phyloP scores from a whole-genome alignment of 2,329 filamentous ascomycete species.

The Xylaria sp. region DNA sequence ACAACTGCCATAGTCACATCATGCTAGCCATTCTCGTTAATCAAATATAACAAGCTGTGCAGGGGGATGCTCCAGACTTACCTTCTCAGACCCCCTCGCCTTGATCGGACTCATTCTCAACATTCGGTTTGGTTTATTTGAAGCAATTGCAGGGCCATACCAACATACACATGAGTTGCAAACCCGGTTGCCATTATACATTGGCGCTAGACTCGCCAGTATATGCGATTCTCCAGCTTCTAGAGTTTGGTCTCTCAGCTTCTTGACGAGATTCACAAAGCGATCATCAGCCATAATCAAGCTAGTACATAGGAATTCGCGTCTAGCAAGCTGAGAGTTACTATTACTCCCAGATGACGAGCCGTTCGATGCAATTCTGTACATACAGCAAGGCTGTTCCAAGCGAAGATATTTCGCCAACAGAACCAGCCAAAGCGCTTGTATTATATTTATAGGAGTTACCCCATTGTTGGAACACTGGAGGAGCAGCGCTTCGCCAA shows the following conservation, averaged over 20 bases:
- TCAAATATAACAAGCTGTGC: neutral
- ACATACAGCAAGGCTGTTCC: slow-evolving; percentile 16
- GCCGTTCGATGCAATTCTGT: neutral
- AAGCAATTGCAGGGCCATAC: too few species aligned
- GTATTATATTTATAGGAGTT: neutral
- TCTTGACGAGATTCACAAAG: neutral
- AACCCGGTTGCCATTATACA: neutral
- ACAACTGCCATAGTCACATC: neutral
- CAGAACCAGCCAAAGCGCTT: slow-evolving; percentile 9
- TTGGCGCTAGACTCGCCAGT: neutral
- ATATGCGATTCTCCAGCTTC: neutral
- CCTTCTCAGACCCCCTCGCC: neutral
- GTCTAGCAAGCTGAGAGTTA: neutral
- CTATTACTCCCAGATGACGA: neutral
- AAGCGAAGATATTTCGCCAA: slow-evolving; percentile 8
- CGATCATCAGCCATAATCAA: neutral
- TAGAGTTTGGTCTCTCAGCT: neutral
- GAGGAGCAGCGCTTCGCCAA: neutral
- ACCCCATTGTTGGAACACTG: neutral
- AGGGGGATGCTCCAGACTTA: neutral
- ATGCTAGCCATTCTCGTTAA: neutral
- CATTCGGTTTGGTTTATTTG: neutral
- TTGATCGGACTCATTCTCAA: neutral
- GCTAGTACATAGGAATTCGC: neutral
- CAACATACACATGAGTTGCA: neutral